A percentile compares a stretch with the other conserved stretches of the same genome.
Evolutionary conservation across 495 filamentous ascomycete species (phyloP).

Genomic region (Cudoniella acicularis): DNA sequence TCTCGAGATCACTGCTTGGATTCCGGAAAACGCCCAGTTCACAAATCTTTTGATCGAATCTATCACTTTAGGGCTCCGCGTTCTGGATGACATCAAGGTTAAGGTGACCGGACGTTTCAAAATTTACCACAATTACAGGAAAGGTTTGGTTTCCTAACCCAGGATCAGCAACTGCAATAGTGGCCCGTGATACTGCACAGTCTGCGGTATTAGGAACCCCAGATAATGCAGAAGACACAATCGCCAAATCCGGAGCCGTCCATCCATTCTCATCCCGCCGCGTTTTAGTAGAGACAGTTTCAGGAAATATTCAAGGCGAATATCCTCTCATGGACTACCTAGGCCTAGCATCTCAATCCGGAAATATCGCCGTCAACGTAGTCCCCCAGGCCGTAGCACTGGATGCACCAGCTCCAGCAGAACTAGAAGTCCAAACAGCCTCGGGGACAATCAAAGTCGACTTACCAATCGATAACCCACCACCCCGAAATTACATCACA

Average conservation of each 20-base stretch:
- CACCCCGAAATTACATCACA: conserved; percentile 25
- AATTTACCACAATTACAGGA: conserved; percentile 15
- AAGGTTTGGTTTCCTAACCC: conserved; percentile 15
- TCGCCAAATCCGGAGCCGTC: not conserved
- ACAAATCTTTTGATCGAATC: conserved; percentile 11
- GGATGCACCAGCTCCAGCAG: conserved; percentile 8
- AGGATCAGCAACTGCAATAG: not conserved
- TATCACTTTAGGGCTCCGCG: conserved; percentile 14
- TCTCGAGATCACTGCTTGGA: conserved; percentile 21
- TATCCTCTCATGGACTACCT: conserved; percentile 14
- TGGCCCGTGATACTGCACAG: not conserved
- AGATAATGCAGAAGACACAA: not conserved
- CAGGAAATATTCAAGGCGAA: conserved; percentile 11
- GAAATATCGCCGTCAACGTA: conserved; percentile 8
- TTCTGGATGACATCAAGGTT: conserved; percentile 20
- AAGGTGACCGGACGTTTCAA: conserved; percentile 10
- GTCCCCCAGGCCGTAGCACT: conserved; percentile 5
- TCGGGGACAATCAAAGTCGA: conserved; percentile 18
- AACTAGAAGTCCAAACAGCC: conserved; percentile 13
- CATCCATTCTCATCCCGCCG: conserved; percentile 19
- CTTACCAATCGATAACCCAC: conserved; percentile 14
- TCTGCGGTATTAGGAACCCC: not conserved
- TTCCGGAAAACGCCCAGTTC: conserved; percentile 22
- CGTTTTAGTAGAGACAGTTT: conserved; percentile 11
- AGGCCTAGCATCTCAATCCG: conserved; percentile 5